A percentile compares a stretch with the other conserved stretches of the same genome.
Evolutionary conservation across 768 basidiomycete genomes (phyloP).

Genomic region (Suillus sp.): DNA sequence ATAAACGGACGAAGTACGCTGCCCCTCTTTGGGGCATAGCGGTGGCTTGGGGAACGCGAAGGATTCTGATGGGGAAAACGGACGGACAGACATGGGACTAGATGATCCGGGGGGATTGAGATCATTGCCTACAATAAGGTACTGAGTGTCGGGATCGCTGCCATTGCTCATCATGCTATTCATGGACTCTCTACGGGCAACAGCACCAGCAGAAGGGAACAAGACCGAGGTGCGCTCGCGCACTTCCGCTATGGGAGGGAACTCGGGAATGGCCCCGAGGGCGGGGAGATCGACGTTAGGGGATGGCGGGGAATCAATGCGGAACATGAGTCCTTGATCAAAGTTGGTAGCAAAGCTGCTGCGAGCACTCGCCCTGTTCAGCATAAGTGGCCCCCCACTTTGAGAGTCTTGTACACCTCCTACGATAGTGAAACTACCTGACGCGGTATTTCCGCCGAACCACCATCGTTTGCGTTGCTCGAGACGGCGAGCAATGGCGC

Average conservation of each 20-base stretch:
- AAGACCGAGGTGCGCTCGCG: conserved; percentile 37
- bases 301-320: conserved; percentile 26
- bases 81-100: conserved; percentile 63
- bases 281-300: conserved; percentile 12
- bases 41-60: conserved; percentile 73
- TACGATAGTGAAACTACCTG: conserved; percentile 12
- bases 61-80: conserved; percentile 66
- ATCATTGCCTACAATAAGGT: conserved; percentile 35
- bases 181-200: conserved; percentile 39
- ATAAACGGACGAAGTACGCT: conserved; percentile 7
- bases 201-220: conserved; percentile 27
- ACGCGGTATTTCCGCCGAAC: conserved; percentile 31
- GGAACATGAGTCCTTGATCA: conserved; percentile 42
- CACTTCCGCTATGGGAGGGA: conserved; percentile 60
- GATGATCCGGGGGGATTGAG: conserved; percentile 30
- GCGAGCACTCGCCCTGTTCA: conserved; percentile 39
- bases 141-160: conserved; percentile 43
- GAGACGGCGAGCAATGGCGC: conserved; percentile 43
- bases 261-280: conserved; percentile 32
- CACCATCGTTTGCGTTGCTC: conserved; percentile 50
- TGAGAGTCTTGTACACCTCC: conserved; percentile 19
- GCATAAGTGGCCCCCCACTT: conserved; percentile 18
- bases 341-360: conserved; percentile 71
- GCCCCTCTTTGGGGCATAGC: conserved; percentile 2
- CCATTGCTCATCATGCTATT: conserved; percentile 41